Base-by-base conservation (phyloP, 177 flowering plant genomes). In the Vitis hybrid region DNA sequence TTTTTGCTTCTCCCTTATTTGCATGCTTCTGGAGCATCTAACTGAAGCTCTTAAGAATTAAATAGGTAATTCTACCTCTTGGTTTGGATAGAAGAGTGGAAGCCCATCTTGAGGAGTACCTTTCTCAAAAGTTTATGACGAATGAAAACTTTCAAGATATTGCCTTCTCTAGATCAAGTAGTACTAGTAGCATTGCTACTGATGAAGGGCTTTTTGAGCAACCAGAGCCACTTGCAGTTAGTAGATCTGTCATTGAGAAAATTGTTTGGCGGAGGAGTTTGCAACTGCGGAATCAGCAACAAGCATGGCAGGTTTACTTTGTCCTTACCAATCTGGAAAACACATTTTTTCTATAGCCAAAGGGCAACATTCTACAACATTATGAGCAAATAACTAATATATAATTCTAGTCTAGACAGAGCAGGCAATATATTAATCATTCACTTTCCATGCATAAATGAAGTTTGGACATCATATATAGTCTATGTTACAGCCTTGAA, bases 151-250 rank as follows among this genome's bases (percentile, higher is more conserved):
- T 71, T 76, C 73, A 73, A 50, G 80, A 77, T 69, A 63, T 29
- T 59, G 73, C 72, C 13, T 71, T 83, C 75, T 76, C 90, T 22
- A 82, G 89, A 77, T 80, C 87, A 61, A 85, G 80, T 75, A 86
- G 88, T 71, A 79, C 74, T 66, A 73, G 81, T 62, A 84, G 82
- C 72, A 68, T 85, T 56, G 79, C 82, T 18, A 82, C 85, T 19
- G 90, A 88, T 77, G 99, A 87, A 65, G 91, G 88, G 18, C 76
- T 87, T 22, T 87, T 85, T 86, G 95, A 86, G 80, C 88, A 81
- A 68, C 87, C 85, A 16, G 97, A 88, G 71, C 78, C 86, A 18
- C 75, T 71, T 56, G 70, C 74, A 13, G 72, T 83, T 8, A 82
- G 78, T 73, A 85, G 82, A 76, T 72, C 74, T 67, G 81, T 84